Evolutionary conservation across 768 basidiomycete species (phyloP).

Genomic region (Agrocybe praecox): DNA sequence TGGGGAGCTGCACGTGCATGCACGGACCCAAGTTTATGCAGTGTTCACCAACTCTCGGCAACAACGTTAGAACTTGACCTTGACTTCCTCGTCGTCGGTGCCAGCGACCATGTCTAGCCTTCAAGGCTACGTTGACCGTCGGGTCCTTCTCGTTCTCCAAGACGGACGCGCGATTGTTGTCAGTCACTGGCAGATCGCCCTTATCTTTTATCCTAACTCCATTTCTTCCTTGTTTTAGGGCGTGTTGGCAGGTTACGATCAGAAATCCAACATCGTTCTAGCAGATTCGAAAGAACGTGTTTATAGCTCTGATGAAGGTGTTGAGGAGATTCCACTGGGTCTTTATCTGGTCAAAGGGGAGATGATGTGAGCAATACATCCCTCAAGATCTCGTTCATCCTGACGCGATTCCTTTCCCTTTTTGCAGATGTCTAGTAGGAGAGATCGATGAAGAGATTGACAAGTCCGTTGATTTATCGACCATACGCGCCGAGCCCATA

Average conservation of each 20-base stretch:
- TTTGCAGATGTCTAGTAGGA: slow-evolving; percentile 67
- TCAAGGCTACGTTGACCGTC: slow-evolving; percentile 90
- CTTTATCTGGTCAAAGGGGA: slow-evolving; percentile 98
- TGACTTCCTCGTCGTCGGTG: slow-evolving; percentile 14
- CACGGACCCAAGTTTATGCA: slow-evolving; percentile 13
- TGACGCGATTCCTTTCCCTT: slow-evolving; percentile 6
- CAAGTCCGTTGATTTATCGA: slow-evolving; percentile 67
- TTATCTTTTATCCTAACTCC: neutral
- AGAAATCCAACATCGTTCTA: slow-evolving; percentile 94
- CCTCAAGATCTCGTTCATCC: neutral
- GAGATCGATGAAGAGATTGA: slow-evolving; percentile 88
- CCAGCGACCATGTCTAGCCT: slow-evolving; percentile 75
- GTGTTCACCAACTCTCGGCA: slow-evolving; percentile 10
- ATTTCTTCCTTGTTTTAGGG: slow-evolving; percentile 53
- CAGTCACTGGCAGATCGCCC: slow-evolving; percentile 28
- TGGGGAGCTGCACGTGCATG: slow-evolving; percentile 21
- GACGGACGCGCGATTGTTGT: slow-evolving; percentile 96
- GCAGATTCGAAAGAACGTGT: slow-evolving; percentile 93
- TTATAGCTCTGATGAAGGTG: slow-evolving; percentile 87
- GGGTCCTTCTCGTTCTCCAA: slow-evolving; percentile 92
- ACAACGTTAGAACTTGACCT: slow-evolving; percentile 3
- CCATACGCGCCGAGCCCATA: slow-evolving; percentile 87
- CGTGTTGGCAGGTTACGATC: slow-evolving; percentile 89
- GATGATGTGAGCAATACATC: slow-evolving; percentile 76
- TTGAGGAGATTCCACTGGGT: slow-evolving; percentile 93